Percentiles rank a stretch among this genome's conserved stretches.
phyloP scores from a whole-genome alignment of 257 asterid genomes.

The Fraxinus cuspidata region DNA sequence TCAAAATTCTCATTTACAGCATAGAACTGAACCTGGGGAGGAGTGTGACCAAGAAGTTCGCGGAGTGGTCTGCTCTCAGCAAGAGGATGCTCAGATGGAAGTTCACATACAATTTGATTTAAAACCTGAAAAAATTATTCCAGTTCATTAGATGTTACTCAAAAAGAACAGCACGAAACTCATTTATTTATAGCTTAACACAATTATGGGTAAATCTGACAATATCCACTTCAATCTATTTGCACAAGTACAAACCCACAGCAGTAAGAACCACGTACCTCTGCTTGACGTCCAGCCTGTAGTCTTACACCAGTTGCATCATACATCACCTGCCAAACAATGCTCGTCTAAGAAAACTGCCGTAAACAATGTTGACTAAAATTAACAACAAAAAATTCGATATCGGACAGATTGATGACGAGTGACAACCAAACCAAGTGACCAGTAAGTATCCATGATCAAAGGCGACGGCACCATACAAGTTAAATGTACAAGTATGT shows the following conservation, averaged over 20 bases:
- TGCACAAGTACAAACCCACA: background rate
- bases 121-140: slow-evolving; percentile 56
- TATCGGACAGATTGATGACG: background rate
- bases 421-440: background rate
- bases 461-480: background rate
- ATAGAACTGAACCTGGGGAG: slow-evolving; percentile 71
- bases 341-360: slow-evolving; percentile 2
- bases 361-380: background rate
- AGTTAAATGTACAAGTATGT: background rate
- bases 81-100: slow-evolving; percentile 97
- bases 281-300: slow-evolving; percentile 99
- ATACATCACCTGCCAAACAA: slow-evolving; percentile 78
- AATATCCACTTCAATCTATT: slow-evolving; percentile 9
- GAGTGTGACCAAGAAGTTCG: slow-evolving; percentile 98
- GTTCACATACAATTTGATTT: slow-evolving; percentile 89
- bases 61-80: slow-evolving; percentile 85
- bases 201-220: background rate
- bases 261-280: slow-evolving; percentile 44
- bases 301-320: slow-evolving; percentile 94
- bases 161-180: background rate
- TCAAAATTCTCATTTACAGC: background rate
- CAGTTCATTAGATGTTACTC: slow-evolving; percentile 25
- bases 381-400: background rate
- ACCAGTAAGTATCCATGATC: background rate
- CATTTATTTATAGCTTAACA: background rate